Evolutionary conservation across 2,329 filamentous ascomycete species (phyloP).

Genomic region (Alternaria ventricosa): DNA sequence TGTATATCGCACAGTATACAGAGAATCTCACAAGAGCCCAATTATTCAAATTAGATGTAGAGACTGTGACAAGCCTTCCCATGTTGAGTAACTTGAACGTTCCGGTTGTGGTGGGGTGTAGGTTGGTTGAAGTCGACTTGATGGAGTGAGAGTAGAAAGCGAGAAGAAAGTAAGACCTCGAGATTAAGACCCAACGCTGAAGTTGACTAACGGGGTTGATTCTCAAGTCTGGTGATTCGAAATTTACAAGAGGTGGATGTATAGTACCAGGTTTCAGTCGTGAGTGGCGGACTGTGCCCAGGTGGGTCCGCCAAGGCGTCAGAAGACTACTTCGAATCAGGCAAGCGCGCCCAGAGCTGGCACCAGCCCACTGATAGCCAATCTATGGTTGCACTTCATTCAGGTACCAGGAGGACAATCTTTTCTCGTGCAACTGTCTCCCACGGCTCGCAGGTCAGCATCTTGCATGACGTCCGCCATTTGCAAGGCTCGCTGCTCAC

Average conservation of each 20-base stretch:
- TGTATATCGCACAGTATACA: too few relatives aligned
- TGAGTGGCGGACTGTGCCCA: conserved; percentile 5
- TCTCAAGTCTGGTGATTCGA: neutral
- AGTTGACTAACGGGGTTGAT: neutral
- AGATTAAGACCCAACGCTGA: neutral
- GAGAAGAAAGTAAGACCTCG: neutral
- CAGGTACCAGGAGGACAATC: neutral
- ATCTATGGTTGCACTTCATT: neutral
- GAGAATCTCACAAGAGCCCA: neutral
- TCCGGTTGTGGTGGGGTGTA: neutral
- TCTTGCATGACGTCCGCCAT: neutral
- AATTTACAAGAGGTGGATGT: neutral
- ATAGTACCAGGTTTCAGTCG: neutral
- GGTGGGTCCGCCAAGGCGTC: neutral
- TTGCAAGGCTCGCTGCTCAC: neutral
- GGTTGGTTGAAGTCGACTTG: neutral
- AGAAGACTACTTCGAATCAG: neutral
- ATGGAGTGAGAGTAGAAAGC: neutral
- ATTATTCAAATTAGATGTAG: conserved; percentile 39
- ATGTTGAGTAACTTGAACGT: conserved; percentile 1
- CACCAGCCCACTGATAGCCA: neutral
- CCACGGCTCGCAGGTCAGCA: neutral
- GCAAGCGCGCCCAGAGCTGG: neutral
- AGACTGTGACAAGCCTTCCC: conserved; percentile 33
- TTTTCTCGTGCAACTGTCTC: neutral